Evolutionary conservation across 495 filamentous ascomycete species (phyloP).

Genomic region (Penicillium paradoxum): DNA sequence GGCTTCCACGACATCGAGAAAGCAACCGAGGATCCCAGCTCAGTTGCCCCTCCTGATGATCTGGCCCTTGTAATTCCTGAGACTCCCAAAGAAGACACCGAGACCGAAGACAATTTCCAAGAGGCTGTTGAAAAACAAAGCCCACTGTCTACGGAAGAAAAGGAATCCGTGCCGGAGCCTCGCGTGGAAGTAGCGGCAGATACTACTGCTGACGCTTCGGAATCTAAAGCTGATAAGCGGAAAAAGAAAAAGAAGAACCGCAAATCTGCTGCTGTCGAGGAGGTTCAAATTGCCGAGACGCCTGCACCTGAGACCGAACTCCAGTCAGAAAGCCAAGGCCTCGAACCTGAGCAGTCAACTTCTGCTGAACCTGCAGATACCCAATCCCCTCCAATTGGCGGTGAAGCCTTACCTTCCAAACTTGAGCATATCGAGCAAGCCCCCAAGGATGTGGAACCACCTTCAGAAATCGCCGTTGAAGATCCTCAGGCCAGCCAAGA

Average conservation of each 20-base stretch:
- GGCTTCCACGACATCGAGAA: neutral
- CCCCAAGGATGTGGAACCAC: neutral
- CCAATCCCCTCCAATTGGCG: conserved; percentile 17
- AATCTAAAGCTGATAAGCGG: conserved; percentile 22
- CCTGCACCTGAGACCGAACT: conserved; percentile 14
- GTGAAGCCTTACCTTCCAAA: conserved; percentile 16
- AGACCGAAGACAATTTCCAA: conserved; percentile 23
- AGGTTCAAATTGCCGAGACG: conserved; percentile 12
- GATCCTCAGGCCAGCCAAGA: neutral
- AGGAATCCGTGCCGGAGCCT: conserved; percentile 4
- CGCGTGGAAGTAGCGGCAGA: neutral
- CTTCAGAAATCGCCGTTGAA: conserved; percentile 8
- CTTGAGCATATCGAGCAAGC: neutral
- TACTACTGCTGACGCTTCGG: conserved; percentile 1
- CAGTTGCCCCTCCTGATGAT: neutral
- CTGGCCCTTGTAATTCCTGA: neutral
- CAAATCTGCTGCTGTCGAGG: conserved; percentile 25
- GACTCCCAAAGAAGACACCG: conserved; percentile 7
- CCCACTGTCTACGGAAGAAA: neutral
- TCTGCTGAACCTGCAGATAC: conserved; percentile 10
- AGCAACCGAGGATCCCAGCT: neutral
- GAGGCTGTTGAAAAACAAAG: conserved; percentile 20
- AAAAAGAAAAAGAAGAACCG: conserved; percentile 37
- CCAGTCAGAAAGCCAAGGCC: conserved; percentile 9
- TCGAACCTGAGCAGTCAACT: conserved; percentile 13